Conservation (phyloP, 148 eudicot species). For the Amaranthus hypochondriacus region DNA sequence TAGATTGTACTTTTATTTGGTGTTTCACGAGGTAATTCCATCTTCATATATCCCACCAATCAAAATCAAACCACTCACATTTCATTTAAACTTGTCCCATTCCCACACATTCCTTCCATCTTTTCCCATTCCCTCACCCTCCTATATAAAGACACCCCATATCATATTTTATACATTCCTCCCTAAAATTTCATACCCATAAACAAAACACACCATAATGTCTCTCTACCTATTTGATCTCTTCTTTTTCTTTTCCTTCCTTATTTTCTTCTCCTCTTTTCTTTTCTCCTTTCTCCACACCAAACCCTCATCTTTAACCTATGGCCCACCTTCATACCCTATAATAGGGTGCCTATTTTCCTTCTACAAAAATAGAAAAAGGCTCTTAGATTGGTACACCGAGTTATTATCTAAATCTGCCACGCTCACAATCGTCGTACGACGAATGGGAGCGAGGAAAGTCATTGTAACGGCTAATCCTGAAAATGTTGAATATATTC, state of each 20-base stretch:
- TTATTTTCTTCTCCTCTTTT: constrained; percentile 7
- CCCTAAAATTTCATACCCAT: neutral
- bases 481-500: constrained; percentile 63
- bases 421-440: constrained; percentile 43
- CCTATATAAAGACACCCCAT: neutral
- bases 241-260: constrained; percentile 15
- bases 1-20: too few relatives aligned
- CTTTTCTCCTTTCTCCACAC: constrained; percentile 3
- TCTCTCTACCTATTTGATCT: constrained; percentile 12
- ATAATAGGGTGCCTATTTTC: constrained; percentile 46
- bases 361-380: constrained; percentile 43
- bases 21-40: too few relatives aligned
- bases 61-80: too few relatives aligned
- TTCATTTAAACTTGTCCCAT: neutral
- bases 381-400: constrained; percentile 70
- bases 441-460: constrained; percentile 43
- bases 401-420: constrained; percentile 40
- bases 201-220: neutral
- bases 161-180: neutral
- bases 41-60: too few relatives aligned
- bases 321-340: constrained; percentile 41
- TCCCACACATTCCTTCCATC: constrained; percentile 6
- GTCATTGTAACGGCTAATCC: constrained; percentile 63
- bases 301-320: neutral
- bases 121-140: neutral